Evolutionary conservation across 1,139 yeast genomes (phyloP).

Genomic region (Suhomyces chickasaworum): DNA sequence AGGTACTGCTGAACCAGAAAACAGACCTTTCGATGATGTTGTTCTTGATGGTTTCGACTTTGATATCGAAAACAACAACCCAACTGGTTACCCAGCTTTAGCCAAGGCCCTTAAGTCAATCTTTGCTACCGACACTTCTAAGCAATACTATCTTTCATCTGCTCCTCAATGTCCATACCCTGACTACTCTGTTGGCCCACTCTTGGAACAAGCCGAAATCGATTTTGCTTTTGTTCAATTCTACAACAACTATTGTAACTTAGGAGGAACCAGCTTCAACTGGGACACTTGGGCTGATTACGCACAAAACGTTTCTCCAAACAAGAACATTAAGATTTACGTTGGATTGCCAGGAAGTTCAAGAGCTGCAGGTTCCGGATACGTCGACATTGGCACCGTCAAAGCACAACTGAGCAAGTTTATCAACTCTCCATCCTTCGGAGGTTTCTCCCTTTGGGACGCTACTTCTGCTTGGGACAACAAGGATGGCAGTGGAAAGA

Average conservation of each 20-base stretch:
- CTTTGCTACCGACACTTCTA: constrained; percentile 55
- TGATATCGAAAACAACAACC: constrained; percentile 46
- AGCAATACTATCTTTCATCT: constrained; percentile 77
- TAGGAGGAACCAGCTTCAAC: constrained; percentile 61
- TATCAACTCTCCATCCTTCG: constrained; percentile 52
- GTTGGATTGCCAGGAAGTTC: constrained; percentile 76
- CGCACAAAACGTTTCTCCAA: constrained; percentile 66
- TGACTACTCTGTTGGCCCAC: constrained; percentile 77
- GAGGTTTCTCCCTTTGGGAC: constrained; percentile 92
- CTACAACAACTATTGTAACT: constrained; percentile 84
- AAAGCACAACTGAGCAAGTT: constrained; percentile 28
- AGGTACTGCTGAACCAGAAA: constrained; percentile 30
- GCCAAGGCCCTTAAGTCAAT: constrained; percentile 60
- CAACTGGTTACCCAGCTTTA: constrained; percentile 61
- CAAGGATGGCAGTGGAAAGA: constrained; percentile 13
- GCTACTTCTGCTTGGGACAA: constrained; percentile 51
- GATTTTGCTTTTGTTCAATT: constrained; percentile 92
- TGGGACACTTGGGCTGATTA: constrained; percentile 81
- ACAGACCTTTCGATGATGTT: constrained; percentile 72
- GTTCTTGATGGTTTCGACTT: constrained; percentile 50
- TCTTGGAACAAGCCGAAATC: constrained; percentile 59
- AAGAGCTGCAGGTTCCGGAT: constrained; percentile 70
- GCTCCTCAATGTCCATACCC: constrained; percentile 97
- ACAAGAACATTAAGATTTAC: constrained; percentile 62
- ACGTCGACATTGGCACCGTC: constrained; percentile 31